Percentiles rank a stretch among this genome's conserved stretches.
These are phyloP conservation scores for Silene uniflora DNA, from an alignment of 148 eudicot species.

Conservation along the genomic window DNA sequence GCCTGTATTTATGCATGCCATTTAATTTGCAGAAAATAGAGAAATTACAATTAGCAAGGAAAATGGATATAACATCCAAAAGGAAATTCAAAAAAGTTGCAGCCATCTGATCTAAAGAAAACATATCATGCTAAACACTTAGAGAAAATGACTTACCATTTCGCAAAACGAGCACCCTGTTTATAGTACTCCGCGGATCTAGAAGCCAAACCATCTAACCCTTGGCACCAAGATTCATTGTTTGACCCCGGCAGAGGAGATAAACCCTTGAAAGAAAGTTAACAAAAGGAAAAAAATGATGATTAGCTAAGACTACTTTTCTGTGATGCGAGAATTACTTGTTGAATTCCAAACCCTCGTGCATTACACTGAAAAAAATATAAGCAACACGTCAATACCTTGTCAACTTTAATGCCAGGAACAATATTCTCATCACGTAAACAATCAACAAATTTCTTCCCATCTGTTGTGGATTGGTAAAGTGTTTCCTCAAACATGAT, in stretches of 20 bases:
- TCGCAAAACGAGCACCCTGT: constrained; percentile 98
- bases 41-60: background rate
- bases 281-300: background rate
- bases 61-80: background rate
- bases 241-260: constrained; percentile 88
- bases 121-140: background rate
- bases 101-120: background rate
- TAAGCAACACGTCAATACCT: constrained; percentile 36
- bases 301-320: background rate
- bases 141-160: constrained; percentile 54
- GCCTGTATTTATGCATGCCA: constrained; percentile 41
- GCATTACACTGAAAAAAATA: background rate
- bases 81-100: background rate
- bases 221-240: constrained; percentile 99
- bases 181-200: constrained; percentile 93
- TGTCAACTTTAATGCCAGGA: constrained; percentile 96
- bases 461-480: constrained; percentile 88
- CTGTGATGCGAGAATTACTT: background rate
- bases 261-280: constrained; percentile 59
- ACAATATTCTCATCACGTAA: constrained; percentile 67
- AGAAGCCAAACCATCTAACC: constrained; percentile 93
- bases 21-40: constrained; percentile 1
- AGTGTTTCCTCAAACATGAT: constrained; percentile 95
- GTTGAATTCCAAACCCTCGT: background rate
- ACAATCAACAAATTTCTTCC: constrained; percentile 77